phyloP scores from a whole-genome alignment of 2,329 filamentous ascomycete genomes.

The Trichophaea hybrida region DNA sequence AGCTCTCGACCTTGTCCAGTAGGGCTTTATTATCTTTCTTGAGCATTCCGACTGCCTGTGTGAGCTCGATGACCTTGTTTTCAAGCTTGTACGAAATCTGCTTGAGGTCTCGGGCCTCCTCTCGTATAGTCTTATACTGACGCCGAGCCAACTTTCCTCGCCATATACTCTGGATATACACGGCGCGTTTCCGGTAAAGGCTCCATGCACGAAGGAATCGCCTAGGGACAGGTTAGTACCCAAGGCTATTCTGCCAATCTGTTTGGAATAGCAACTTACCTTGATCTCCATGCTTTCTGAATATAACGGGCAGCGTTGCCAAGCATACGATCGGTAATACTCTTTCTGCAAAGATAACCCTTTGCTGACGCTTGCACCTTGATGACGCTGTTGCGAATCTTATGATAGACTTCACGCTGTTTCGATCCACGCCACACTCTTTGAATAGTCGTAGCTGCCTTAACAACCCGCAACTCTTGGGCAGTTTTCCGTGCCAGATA shows the following conservation, averaged over 20 bases:
- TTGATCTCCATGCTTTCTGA: slow-evolving; percentile 76
- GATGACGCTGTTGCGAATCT: slow-evolving; percentile 69
- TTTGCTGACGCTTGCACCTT: slow-evolving; percentile 66
- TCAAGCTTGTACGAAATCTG: slow-evolving; percentile 99
- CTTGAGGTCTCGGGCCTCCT: slow-evolving; percentile 95
- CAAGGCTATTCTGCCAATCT: neutral
- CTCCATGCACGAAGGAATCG: slow-evolving; percentile 67
- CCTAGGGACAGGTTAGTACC: slow-evolving; percentile 30
- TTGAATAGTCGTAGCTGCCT: slow-evolving; percentile 87
- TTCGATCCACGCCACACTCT: slow-evolving; percentile 87
- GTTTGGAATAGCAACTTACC: slow-evolving; percentile 14
- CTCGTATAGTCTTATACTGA: slow-evolving; percentile 78
- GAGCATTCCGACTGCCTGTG: slow-evolving; percentile 79
- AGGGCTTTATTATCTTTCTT: slow-evolving; percentile 90
- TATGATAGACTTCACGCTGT: slow-evolving; percentile 65
- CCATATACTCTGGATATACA: slow-evolving; percentile 86
- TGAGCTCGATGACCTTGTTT: slow-evolving; percentile 98
- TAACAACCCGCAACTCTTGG: slow-evolving; percentile 66
- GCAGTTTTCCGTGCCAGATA: slow-evolving; percentile 63
- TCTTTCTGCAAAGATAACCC: slow-evolving; percentile 77
- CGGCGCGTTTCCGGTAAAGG: slow-evolving; percentile 74
- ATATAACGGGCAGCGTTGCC: slow-evolving; percentile 85
- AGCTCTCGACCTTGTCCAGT: slow-evolving; percentile 78
- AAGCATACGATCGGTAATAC: slow-evolving; percentile 84
- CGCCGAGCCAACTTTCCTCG: slow-evolving; percentile 67